Base-by-base conservation (phyloP, 371 early-diverging fungal genomes). In the Mortierella sp. region DNA sequence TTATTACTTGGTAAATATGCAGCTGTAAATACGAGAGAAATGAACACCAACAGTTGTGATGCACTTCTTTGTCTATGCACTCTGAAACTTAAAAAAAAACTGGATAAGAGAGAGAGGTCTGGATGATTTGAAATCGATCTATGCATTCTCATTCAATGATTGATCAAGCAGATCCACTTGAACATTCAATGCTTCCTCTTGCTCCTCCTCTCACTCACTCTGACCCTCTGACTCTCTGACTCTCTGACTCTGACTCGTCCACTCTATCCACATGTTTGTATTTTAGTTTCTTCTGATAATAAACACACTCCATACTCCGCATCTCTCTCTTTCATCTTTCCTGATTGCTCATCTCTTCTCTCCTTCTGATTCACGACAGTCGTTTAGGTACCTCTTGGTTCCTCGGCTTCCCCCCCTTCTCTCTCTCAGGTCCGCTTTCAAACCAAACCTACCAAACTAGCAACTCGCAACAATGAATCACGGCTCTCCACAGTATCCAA, bases 401-500 rank as follows among this genome's bases (percentile, higher is more conserved):
- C 50, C 61, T 55, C 21, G 28, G 19, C 62, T 10, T 60, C 50
- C 24, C 40, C 28, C 1, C 33, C 38, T 38, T 36, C 38, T 55
- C 62, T 22, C 55, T 63, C 41, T 59, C 53, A 60, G 40, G 15
- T 52, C 13, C 24, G 21, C 3, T 50, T 47, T 45, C 16, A 24
- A 21, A 60, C 7, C 66, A 52, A 53, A 45, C 38, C n/a, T 33
- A 10, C 48, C 41, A n/a, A 6, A n/a, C 5, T 40, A 57, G 24
- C 65, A 69, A 58, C 6, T 32, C 16, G 4, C 52, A 53, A 55
- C 52, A 62, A 80, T 79, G 80, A 80, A 80, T 50, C 80, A 70
- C 65, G 63, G 55, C 47, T 79, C 80, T 24, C 80, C 80, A 47
- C 80, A 79, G 28, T 79, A 68, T 59, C 74, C 74, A 15, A 58